Evolutionary conservation across 768 basidiomycete species (phyloP).

Genomic region (Plicaturopsis crispa): DNA sequence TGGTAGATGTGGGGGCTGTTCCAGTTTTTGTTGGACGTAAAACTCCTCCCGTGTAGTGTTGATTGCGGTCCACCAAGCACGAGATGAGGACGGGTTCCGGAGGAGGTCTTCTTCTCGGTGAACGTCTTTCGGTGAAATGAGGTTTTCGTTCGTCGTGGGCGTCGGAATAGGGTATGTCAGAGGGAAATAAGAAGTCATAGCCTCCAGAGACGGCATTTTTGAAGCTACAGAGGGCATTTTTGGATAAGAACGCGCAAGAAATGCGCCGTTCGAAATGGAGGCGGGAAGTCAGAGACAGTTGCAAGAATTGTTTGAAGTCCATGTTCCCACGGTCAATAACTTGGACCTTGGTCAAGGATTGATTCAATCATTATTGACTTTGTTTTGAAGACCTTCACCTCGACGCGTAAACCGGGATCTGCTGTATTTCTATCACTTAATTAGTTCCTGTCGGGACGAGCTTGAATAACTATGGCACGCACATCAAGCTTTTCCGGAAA

Average conservation of each 20-base stretch:
- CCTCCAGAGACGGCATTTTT: constrained; percentile 40
- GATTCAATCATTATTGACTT: background rate
- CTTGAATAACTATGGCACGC: too few relatives aligned
- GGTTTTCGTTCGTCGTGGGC: constrained; percentile 67
- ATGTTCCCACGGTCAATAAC: background rate
- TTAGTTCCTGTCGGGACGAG: too few relatives aligned
- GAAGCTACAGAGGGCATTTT: constrained; percentile 53
- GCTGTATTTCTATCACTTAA: too few relatives aligned
- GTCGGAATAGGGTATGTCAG: constrained; percentile 81
- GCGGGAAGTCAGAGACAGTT: background rate
- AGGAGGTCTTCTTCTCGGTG: constrained; percentile 91
- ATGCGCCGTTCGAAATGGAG: too few relatives aligned
- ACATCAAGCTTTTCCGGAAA: too few relatives aligned
- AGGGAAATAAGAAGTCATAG: constrained; percentile 61
- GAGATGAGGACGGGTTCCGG: constrained; percentile 84
- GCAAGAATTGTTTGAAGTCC: background rate
- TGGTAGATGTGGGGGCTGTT: constrained; percentile 34
- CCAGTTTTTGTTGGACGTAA: constrained; percentile 46
- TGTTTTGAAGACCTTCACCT: too few relatives aligned
- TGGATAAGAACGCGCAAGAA: background rate
- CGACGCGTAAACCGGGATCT: too few relatives aligned
- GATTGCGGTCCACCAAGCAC: constrained; percentile 90
- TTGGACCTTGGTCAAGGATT: background rate
- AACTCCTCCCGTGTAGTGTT: constrained; percentile 64
- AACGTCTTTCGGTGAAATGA: constrained; percentile 70